Base-by-base conservation (phyloP, 2,329 filamentous ascomycete genomes). In the Epichloe typhina region DNA sequence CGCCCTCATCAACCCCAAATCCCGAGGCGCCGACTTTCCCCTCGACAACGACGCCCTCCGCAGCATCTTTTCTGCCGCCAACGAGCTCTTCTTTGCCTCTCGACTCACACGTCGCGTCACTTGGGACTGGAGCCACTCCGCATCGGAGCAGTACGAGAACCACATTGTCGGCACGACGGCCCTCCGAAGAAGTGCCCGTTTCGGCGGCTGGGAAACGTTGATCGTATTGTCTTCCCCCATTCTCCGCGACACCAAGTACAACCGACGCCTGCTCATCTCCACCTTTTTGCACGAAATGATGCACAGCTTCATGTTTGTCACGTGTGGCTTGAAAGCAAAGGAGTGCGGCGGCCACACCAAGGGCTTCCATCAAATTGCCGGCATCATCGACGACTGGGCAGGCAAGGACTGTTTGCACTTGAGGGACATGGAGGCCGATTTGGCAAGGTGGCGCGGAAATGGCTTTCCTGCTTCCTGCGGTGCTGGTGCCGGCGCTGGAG, bases 231-330 rank as follows among this genome's bases (percentile, higher is more conserved):
- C 79, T 4, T 70, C 72, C 74, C 74, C 77, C 0, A 79, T 83
- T 13, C 69, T 83, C n/a, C 69, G 67, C 39, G 70, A 76, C 55
- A 69, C 64, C 13, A 70, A 68, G 46, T 84, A 80, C 62, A 80
- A 79, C 60, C 67, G 80, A 5, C 70, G 78, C 6, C 68, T 84
- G 15, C 70, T 84, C 50, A 80, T 84, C 46, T 79, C 77, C 6
- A 81, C 80, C 0, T 83, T 84, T 55, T 59, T 84, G 45, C 81
- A 84, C 59, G 81, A 84, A 64, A 73, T 83, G 57, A 80, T 84
- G 46, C 80, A 84, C 64, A 80, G 79, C 63, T 84, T 82, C 59
- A 67, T 84, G 15, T 84, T 84, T 56, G 74, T 84, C 51, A 70
- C 67, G 48, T 82, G 79, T 56, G 80, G 80, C 4, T 76, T 80